phyloP scores from a whole-genome alignment of 1,284 basidiomycete species.

The Xerocomus minutiporus region DNA sequence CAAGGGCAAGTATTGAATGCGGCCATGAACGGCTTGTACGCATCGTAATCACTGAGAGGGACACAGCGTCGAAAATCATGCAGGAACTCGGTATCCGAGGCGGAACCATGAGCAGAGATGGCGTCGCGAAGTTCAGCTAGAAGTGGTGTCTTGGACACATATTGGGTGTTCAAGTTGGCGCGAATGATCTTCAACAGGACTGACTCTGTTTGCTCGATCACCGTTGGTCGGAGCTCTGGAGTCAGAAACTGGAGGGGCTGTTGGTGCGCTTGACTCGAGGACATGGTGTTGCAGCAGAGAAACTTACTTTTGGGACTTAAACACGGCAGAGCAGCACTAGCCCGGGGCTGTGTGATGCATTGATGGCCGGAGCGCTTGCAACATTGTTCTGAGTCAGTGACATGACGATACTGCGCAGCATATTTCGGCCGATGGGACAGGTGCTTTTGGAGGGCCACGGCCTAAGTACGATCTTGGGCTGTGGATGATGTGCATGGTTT shows the following conservation, averaged over 20 bases:
- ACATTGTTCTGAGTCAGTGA: too few species aligned
- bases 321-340: too few species aligned
- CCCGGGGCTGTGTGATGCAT: too few species aligned
- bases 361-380: too few species aligned
- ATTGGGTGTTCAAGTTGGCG: conserved; percentile 4
- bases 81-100: background rate
- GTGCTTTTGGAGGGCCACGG: too few species aligned
- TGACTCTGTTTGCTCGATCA: background rate
- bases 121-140: conserved; percentile 5
- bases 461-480: too few species aligned
- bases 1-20: conserved; percentile 11
- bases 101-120: background rate
- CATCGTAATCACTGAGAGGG: conserved; percentile 10
- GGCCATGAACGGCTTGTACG: conserved; percentile 12
- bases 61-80: conserved; percentile 4
- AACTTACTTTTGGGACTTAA: background rate
- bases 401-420: too few species aligned
- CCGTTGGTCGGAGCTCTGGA: background rate
- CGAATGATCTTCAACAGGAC: conserved; percentile 1
- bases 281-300: background rate
- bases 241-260: background rate
- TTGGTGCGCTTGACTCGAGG: background rate
- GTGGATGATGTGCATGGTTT: too few species aligned
- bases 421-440: too few species aligned
- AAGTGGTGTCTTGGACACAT: background rate